Conservation (phyloP, 2,329 filamentous ascomycete species). For the Arthrinium phaeospermum region DNA sequence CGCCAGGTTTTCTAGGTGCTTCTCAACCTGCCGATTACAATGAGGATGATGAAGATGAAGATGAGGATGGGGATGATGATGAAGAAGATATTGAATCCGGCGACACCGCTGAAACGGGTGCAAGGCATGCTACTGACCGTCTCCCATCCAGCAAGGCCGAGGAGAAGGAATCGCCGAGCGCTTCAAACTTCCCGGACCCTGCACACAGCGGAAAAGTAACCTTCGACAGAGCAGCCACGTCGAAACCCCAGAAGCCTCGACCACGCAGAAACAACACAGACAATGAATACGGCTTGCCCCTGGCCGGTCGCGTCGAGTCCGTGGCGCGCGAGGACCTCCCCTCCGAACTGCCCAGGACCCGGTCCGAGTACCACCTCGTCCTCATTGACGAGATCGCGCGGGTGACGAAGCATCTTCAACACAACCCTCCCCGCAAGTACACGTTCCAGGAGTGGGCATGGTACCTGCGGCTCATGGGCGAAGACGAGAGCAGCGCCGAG, state of each 20-base stretch:
- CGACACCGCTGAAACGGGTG: conserved; percentile 12
- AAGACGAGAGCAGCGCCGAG: conserved; percentile 59
- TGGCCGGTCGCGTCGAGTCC: conserved; percentile 24
- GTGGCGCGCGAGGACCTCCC: conserved; percentile 43
- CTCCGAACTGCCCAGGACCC: conserved; percentile 45
- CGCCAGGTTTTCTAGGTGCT: conserved; percentile 49
- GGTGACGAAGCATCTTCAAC: conserved; percentile 67
- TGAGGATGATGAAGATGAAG: conserved; percentile 30
- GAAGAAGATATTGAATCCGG: conserved; percentile 33
- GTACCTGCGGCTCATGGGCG: conserved; percentile 78
- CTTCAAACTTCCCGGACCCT: not conserved
- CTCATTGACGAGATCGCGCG: conserved; percentile 75
- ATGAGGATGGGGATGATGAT: conserved; percentile 30
- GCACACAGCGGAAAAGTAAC: not conserved
- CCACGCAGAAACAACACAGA: not conserved
- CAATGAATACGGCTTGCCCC: not conserved
- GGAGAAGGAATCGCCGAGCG: not conserved
- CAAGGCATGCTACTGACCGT: not conserved
- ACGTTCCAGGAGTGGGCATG: conserved; percentile 86
- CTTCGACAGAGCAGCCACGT: not conserved
- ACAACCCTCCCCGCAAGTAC: conserved; percentile 67
- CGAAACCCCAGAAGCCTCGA: not conserved
- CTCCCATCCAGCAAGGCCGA: not conserved
- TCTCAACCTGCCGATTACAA: conserved; percentile 30
- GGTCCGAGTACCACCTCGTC: conserved; percentile 63